These are phyloP conservation scores for Populus ilicifolia DNA, from an alignment of 345 rosid genomes.

Conservation along the genomic window DNA sequence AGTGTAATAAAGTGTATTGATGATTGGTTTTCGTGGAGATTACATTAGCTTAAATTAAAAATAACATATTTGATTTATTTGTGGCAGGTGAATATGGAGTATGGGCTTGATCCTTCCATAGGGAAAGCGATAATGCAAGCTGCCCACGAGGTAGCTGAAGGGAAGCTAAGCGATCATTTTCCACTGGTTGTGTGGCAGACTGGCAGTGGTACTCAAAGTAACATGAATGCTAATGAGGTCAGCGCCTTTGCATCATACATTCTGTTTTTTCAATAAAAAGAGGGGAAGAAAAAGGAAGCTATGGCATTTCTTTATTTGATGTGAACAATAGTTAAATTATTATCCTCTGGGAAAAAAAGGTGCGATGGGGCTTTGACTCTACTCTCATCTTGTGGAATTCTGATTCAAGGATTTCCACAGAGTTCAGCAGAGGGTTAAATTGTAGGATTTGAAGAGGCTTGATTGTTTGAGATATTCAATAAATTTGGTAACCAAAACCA, in stretches of 20 bases:
- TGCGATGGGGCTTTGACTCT: neutral
- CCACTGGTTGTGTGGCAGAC: constrained; percentile 98
- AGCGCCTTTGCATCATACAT: neutral
- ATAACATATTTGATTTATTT: neutral
- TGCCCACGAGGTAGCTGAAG: constrained; percentile 89
- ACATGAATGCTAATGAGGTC: constrained; percentile 99
- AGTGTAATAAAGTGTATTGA: neutral
- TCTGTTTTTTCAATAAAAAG: too few relatives aligned
- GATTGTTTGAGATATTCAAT: too few relatives aligned
- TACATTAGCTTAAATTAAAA: too few relatives aligned
- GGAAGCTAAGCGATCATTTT: constrained; percentile 79
- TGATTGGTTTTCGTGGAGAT: neutral
- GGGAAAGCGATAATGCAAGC: constrained; percentile 94
- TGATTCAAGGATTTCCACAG: too few relatives aligned
- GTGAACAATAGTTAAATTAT: neutral
- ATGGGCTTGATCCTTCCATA: constrained; percentile 79
- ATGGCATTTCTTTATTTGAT: neutral
- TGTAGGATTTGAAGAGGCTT: too few relatives aligned
- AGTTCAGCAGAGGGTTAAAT: too few relatives aligned
- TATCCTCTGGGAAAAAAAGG: neutral
- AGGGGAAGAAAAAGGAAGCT: neutral
- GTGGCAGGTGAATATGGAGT: constrained; percentile 78
- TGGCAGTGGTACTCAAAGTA: constrained; percentile 99
- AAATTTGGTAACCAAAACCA: too few relatives aligned
- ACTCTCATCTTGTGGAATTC: too few relatives aligned